phyloP scores from a whole-genome alignment of 1,139 yeast species.

The Yamadazyma diddensiae region DNA sequence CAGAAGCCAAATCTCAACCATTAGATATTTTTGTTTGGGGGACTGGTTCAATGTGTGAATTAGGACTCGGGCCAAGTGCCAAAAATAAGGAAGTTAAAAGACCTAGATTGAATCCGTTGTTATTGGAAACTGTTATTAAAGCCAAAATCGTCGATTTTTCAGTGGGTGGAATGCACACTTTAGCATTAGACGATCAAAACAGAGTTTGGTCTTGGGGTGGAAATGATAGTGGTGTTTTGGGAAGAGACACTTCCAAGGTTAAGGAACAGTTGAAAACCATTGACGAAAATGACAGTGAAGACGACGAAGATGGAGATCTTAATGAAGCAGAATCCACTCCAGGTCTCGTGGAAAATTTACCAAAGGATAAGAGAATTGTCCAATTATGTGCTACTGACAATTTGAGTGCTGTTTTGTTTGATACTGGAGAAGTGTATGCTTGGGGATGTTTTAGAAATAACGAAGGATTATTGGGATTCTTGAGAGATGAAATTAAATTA shows the following conservation, averaged over 20 bases:
- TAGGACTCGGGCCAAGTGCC: slow-evolving; percentile 89
- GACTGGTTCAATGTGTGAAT: slow-evolving; percentile 94
- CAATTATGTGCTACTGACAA: slow-evolving; percentile 94
- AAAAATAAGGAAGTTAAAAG: slow-evolving; percentile 90
- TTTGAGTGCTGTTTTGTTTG: slow-evolving; percentile 74
- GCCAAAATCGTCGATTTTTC: slow-evolving; percentile 70
- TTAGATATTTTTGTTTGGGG: slow-evolving; percentile 92
- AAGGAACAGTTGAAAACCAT: slow-evolving; percentile 63
- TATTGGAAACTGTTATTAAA: slow-evolving; percentile 43
- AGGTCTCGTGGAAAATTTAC: slow-evolving; percentile 65
- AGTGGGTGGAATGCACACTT: slow-evolving; percentile 93
- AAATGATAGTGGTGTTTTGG: slow-evolving; percentile 88
- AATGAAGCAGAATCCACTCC: slow-evolving; percentile 92
- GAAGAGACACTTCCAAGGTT: slow-evolving; percentile 74
- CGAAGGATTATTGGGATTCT: slow-evolving; percentile 87
- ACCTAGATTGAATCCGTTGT: slow-evolving; percentile 83
- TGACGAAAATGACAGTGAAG: slow-evolving; percentile 58
- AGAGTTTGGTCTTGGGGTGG: slow-evolving; percentile 97
- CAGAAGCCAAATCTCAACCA: slow-evolving; percentile 39
- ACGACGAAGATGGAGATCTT: slow-evolving; percentile 77
- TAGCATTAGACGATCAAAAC: slow-evolving; percentile 75
- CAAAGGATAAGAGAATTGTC: slow-evolving; percentile 57
- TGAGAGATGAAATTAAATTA: slow-evolving; percentile 51
- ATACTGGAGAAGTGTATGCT: slow-evolving; percentile 86
- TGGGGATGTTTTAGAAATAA: slow-evolving; percentile 97